phyloP scores from a whole-genome alignment of 140 eudicot genomes.

The Bidens hawaiensis region DNA sequence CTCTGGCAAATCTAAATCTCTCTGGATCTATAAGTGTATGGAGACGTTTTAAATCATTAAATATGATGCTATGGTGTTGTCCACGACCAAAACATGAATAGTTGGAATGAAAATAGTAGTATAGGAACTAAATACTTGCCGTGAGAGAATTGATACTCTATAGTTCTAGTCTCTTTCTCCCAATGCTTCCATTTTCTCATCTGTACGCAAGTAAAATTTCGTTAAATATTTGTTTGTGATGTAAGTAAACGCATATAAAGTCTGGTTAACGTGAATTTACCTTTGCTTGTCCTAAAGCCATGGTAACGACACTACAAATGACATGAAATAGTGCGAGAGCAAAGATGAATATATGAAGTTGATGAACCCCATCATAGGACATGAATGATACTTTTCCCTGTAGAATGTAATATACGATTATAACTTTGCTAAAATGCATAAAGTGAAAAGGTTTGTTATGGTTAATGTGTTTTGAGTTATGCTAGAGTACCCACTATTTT shows the following conservation, averaged over 20 bases:
- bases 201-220: constrained; percentile 21
- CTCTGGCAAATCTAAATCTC: constrained; percentile 69
- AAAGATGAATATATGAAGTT: constrained; percentile 73
- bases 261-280: constrained; percentile 19
- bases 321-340: constrained; percentile 71
- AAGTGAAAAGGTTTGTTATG: too few species aligned
- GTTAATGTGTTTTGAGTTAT: too few species aligned
- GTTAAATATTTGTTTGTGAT: neutral
- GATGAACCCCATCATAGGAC: constrained; percentile 71
- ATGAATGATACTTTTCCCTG: constrained; percentile 65
- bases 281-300: constrained; percentile 77
- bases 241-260: neutral
- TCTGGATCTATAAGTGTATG: constrained; percentile 49
- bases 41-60: neutral
- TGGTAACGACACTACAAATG: constrained; percentile 46
- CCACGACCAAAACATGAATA: neutral
- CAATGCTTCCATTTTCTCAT: constrained; percentile 75
- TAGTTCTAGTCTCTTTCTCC: constrained; percentile 69
- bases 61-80: neutral
- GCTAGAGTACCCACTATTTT: too few species aligned
- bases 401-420: too few species aligned
- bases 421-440: too few species aligned
- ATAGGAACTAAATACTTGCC: constrained; percentile 32
- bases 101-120: neutral
- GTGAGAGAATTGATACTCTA: constrained; percentile 67